These are phyloP conservation scores for Saccharomycopsis sp. DNA, from an alignment of 805 yeast species.

Conservation along the genomic window DNA sequence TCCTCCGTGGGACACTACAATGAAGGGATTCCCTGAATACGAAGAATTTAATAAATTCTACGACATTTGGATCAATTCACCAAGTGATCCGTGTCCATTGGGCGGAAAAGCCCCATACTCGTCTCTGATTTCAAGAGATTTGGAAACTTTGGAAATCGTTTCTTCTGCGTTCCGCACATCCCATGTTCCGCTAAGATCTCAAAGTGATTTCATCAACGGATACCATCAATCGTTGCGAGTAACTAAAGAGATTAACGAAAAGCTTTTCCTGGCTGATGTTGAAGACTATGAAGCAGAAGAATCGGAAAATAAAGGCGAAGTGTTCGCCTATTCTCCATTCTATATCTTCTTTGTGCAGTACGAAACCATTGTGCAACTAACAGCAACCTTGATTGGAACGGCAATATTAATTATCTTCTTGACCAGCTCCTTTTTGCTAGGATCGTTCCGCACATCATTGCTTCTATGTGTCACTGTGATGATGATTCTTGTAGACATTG, in stretches of 20 bases:
- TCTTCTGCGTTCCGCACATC: conserved; percentile 73
- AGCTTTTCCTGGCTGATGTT: neutral
- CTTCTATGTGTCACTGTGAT: conserved; percentile 52
- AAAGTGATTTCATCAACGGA: conserved; percentile 76
- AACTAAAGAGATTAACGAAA: conserved; percentile 43
- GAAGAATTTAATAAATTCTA: conserved; percentile 66
- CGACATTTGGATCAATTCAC: conserved; percentile 73
- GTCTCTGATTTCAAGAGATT: conserved; percentile 43
- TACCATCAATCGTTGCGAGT: conserved; percentile 67
- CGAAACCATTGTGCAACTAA: conserved; percentile 50
- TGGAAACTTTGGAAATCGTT: conserved; percentile 33
- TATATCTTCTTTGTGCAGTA: conserved; percentile 92
- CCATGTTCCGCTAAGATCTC: conserved; percentile 75
- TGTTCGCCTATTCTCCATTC: conserved; percentile 86
- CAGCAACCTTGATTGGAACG: conserved; percentile 45
- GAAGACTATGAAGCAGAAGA: neutral
- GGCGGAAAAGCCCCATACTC: conserved; percentile 95
- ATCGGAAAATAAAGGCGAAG: no score
- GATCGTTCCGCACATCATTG: conserved; percentile 55
- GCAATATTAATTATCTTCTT: conserved; percentile 50
- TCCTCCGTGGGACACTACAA: conserved; percentile 59
- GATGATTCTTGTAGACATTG: conserved; percentile 63
- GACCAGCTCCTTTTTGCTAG: conserved; percentile 53
- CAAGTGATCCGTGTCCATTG: conserved; percentile 86
- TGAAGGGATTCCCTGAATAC: conserved; percentile 78